A percentile compares a stretch with the other conserved stretches of the same genome.
Conservation (phyloP, 495 filamentous ascomycete species). For the Penicillium roqueforti region DNA sequence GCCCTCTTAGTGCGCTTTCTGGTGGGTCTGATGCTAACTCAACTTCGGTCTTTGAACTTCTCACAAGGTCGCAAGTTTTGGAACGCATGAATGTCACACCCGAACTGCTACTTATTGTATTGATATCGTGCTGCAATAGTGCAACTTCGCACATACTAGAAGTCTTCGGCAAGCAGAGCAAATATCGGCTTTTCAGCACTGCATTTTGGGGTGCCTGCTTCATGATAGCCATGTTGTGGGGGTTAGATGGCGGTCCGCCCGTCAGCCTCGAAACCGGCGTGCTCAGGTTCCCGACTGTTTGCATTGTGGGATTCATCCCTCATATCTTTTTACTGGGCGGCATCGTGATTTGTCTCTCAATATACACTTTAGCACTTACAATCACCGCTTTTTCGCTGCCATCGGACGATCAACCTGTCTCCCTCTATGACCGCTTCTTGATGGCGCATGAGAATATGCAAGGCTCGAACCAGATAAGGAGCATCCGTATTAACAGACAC, state of each 20-base stretch:
- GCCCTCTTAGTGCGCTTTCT: conserved; percentile 21
- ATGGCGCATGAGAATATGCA: conserved; percentile 84
- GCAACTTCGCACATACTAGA: conserved; percentile 80
- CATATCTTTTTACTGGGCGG: conserved; percentile 80
- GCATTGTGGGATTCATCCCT: conserved; percentile 90
- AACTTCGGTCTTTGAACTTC: conserved; percentile 33
- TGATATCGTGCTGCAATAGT: conserved; percentile 87
- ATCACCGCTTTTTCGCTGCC: conserved; percentile 72
- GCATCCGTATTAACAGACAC: conserved; percentile 69
- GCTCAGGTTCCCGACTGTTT: conserved; percentile 86
- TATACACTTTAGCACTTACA: conserved; percentile 72
- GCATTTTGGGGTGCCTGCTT: conserved; percentile 85
- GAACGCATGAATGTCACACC: conserved; percentile 75
- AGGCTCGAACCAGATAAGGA: conserved; percentile 77
- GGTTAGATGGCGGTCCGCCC: conserved; percentile 56
- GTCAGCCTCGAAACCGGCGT: conserved; percentile 43
- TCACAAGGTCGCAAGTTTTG: conserved; percentile 43
- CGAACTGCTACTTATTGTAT: conserved; percentile 77
- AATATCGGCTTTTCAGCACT: conserved; percentile 76
- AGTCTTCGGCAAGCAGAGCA: conserved; percentile 70
- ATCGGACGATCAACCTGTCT: conserved; percentile 30
- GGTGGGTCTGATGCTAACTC: conserved; percentile 15
- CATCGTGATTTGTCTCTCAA: conserved; percentile 64
- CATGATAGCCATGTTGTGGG: conserved; percentile 74
- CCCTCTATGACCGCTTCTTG: conserved; percentile 52